Evolutionary conservation across 1,284 basidiomycete species (phyloP), one percentile per base, ranked within the genome.

Genomic region (Ceratobasidium sp.): DNA sequence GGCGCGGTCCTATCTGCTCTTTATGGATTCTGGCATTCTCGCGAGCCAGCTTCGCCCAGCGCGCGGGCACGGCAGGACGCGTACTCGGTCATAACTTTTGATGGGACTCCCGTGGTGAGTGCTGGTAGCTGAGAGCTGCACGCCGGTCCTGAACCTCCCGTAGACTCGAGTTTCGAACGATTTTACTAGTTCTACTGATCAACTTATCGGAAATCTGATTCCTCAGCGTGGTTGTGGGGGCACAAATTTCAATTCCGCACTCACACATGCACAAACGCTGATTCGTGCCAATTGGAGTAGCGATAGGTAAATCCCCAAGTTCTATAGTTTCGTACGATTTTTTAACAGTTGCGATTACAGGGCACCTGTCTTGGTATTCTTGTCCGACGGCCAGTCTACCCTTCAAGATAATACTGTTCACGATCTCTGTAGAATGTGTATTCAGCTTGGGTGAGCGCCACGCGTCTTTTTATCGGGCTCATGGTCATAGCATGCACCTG

Each of bases 351-450:
- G 22, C 39, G 34, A 22, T 14, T 68, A 19, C 27, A 89, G 89
- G 73, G 79, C 82, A 0, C 89, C 89, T 0, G 84, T 90, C n/a
- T 80, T 90, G n/a, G 84, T 90, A 37, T 90, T 90, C 79, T 81
- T 90, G 19, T 90, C 89, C 0, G 88, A 89, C 74, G 89, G 89
- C 0, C 85, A 88, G 80, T 85, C 85, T 71, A 39, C 59, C 0
- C 81, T 86, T 22, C 74, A 74, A 0, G 86, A 89, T 66, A 27
- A 79, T 0, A 79, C 80, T 0, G 81, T 88, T 72, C 84, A 86
- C 29, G 83, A 84, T 75, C 64, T 89, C 1, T 86, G 86, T 76
- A 83, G 83, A 5, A 76, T 82, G 1, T 84, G 88, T 1, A 78
- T 87, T n/a, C 81, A 81, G 51, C 84, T 84, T 4, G 87, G 88